Conservation (phyloP, 1,139 yeast genomes). For the Oligophagozyma castellii region DNA sequence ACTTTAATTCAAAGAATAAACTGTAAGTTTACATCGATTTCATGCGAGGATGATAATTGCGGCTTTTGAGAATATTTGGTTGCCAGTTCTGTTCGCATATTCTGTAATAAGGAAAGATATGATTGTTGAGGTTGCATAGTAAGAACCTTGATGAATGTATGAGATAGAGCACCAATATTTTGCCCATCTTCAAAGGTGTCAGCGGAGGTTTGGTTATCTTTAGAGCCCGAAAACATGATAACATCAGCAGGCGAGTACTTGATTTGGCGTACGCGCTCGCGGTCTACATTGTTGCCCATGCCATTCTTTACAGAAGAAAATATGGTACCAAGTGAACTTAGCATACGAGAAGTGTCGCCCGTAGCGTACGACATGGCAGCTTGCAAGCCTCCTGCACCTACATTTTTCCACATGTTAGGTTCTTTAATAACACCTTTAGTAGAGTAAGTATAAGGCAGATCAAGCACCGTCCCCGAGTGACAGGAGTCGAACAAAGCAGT, state of each 20-base stretch:
- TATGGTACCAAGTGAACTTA: conserved; percentile 35
- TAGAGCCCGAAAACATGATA: conserved; percentile 77
- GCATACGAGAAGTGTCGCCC: conserved; percentile 51
- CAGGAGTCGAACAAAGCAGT: conserved; percentile 89
- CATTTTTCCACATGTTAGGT: conserved; percentile 76
- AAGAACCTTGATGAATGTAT: conserved; percentile 70
- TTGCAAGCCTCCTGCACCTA: conserved; percentile 60
- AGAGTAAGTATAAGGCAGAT: conserved; percentile 77
- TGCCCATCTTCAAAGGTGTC: conserved; percentile 69
- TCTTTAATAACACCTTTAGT: conserved; percentile 87
- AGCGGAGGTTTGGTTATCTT: conserved; percentile 69
- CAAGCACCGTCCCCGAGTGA: conserved; percentile 86
- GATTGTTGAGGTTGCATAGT: conserved; percentile 56
- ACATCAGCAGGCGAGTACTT: conserved; percentile 87
- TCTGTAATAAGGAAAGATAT: conserved; percentile 64
- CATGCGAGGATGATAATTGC: conserved; percentile 74
- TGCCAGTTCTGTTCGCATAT: conserved; percentile 57
- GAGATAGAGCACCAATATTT: conserved; percentile 91
- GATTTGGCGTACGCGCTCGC: conserved; percentile 33
- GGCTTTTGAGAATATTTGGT: conserved; percentile 79
- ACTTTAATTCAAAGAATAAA: conserved; percentile 28
- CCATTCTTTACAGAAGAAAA: conserved; percentile 32
- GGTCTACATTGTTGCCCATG: conserved; percentile 23
- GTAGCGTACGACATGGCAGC: conserved; percentile 62
- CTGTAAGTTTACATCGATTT: conserved; percentile 61